Conservation (phyloP, 148 eudicot genomes). For the Chenopodium formosanum region DNA sequence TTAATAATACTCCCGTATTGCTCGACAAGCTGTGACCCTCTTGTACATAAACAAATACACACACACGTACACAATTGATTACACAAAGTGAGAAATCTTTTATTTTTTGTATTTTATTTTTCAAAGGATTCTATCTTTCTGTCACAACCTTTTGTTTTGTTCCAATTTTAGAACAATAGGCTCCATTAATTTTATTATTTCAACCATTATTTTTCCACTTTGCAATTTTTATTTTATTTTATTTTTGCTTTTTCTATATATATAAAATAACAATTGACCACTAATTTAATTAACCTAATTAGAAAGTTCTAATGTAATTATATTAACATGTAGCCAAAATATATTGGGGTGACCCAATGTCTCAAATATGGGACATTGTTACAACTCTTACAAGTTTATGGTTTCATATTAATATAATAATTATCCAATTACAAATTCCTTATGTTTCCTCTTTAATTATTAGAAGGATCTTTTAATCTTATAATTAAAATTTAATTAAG, state of each 20-base stretch:
- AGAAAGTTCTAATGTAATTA: slow-evolving; percentile 11
- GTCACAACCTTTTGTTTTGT: slow-evolving; percentile 50
- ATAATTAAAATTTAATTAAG: background rate
- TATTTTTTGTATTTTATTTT: slow-evolving; percentile 2
- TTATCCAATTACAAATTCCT: slow-evolving; percentile 20
- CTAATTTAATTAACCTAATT: slow-evolving; percentile 10
- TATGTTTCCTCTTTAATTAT: slow-evolving; percentile 2
- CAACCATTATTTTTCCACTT: background rate
- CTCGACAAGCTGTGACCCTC: slow-evolving; percentile 58
- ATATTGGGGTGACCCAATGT: slow-evolving; percentile 21
- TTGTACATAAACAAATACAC: slow-evolving; percentile 31
- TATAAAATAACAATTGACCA: slow-evolving; percentile 17
- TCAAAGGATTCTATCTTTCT: slow-evolving; percentile 34
- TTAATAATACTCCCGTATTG: slow-evolving; percentile 28
- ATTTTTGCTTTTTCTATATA: no score
- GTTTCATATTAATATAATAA: background rate
- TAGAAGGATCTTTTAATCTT: background rate
- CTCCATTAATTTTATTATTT: slow-evolving; percentile 2
- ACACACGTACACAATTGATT: slow-evolving; percentile 16
- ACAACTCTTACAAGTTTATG: background rate
- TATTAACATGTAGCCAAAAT: slow-evolving; percentile 10
- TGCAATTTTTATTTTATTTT: background rate
- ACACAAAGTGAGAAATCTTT: slow-evolving; percentile 24
- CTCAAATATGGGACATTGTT: slow-evolving; percentile 20
- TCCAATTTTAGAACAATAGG: slow-evolving; percentile 26